A percentile compares a stretch with the other conserved stretches of the same genome.
Conservation (phyloP, 495 filamentous ascomycete species). For the Umbilicaria muhlenbergii region DNA sequence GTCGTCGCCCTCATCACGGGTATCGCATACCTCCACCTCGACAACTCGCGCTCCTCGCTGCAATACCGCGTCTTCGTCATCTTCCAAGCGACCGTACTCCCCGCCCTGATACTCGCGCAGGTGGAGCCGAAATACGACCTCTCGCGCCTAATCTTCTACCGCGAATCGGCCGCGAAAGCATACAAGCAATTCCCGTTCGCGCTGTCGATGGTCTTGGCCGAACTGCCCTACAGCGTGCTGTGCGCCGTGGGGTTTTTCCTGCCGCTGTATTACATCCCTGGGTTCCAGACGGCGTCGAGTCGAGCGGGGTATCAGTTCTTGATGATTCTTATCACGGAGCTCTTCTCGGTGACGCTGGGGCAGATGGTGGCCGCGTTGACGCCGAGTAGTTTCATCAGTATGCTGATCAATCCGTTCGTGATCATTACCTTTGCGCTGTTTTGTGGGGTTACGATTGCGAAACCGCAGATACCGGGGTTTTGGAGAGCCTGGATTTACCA, state of each 20-base stretch:
- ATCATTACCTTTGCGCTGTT: conserved; percentile 49
- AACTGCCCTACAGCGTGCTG: conserved; percentile 55
- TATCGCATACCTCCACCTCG: conserved; percentile 53
- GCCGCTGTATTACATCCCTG: conserved; percentile 44
- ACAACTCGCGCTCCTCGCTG: conserved; percentile 48
- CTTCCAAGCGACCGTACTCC: conserved; percentile 66
- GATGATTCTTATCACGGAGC: conserved; percentile 32
- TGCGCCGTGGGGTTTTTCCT: conserved; percentile 39
- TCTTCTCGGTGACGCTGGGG: conserved; percentile 28
- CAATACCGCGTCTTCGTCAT: conserved; percentile 74
- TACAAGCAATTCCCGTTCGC: conserved; percentile 63
- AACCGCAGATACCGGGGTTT: conserved; percentile 36
- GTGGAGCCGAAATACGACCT: conserved; percentile 57
- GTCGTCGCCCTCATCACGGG: conserved; percentile 45
- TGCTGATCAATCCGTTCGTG: conserved; percentile 43
- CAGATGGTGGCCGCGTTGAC: conserved; percentile 37
- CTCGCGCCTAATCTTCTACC: conserved; percentile 50
- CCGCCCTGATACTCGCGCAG: conserved; percentile 52
- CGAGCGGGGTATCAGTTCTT: conserved; percentile 32
- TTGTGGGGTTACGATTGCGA: conserved; percentile 47
- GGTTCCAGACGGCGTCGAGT: conserved; percentile 25
- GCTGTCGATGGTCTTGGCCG: conserved; percentile 52
- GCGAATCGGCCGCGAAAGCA: conserved; percentile 51
- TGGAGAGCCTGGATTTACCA: conserved; percentile 58
- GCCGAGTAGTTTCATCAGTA: conserved; percentile 37